Evolutionary conservation across 192 early-diverging fungal species (phyloP), one percentile per base, ranked within the genome.

Genomic region (Borealophlyctis nickersoniae): DNA sequence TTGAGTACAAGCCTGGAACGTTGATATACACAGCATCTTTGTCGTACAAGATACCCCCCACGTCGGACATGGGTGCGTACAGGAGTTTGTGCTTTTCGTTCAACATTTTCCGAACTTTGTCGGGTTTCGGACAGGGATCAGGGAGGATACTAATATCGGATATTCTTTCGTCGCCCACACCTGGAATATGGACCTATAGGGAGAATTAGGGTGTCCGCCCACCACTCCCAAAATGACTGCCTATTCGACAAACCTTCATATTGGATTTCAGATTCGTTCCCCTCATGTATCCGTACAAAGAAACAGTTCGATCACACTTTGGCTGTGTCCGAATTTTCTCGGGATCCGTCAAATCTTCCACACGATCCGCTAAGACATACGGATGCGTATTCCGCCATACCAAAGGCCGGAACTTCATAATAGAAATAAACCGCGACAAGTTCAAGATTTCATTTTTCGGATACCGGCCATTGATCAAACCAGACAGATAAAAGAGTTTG

Each of bases 11-110:
- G 36, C 93, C 95, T 29, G 91, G 91, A 23, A 99, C 89, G 58
- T 96, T 92, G 67, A 99, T 96, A 68, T 99, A 99, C 24, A 99
- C 92, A 4, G 95, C 97, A 79, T 99, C 97, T 76, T 94, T 96
- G 75, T 99, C 97, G 77, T 98, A 98, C 86, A 98, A 87, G 58
- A 99, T 91, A 51, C 97, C 97, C 64, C 92, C 94, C 28, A 99
- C 92, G 66, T 96, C 94, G 0, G 93, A 92, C 92, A 96, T 98
- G 27, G 97, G 97, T 26, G 95, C 97, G 64, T 96, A 98, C 52
- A 99, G 91, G 28, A 98, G 83, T 76, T 96, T 96, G 65, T 93
- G 88, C 55, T 95, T 92, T 65, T 97, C 95, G 69, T 88, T 91
- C 73, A 99, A 74, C 3, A 87, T 80, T 73, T 89, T 93, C 36